These are phyloP conservation scores for Schizonepeta tenuifolia DNA, from an alignment of 257 asterid genomes.

Conservation along the genomic window DNA sequence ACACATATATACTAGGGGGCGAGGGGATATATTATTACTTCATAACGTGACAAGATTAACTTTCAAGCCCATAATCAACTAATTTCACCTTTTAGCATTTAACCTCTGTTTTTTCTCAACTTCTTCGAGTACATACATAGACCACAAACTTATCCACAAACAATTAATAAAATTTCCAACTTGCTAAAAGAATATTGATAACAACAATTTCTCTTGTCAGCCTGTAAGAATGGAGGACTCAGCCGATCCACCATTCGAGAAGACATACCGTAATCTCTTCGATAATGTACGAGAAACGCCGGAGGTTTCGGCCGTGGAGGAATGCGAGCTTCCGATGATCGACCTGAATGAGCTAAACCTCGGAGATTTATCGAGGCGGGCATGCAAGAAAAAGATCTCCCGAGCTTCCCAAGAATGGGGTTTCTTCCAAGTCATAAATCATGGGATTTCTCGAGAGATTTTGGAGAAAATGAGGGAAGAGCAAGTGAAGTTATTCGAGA, in stretches of 20 bases:
- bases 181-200: too few species aligned
- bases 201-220: slow-evolving; percentile 30
- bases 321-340: slow-evolving; percentile 78
- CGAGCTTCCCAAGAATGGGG: slow-evolving; percentile 91
- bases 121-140: too few species aligned
- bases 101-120: too few species aligned
- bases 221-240: slow-evolving; percentile 65
- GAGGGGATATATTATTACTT: not conserved
- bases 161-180: too few species aligned
- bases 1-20: too few species aligned
- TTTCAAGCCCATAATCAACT: not conserved
- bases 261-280: slow-evolving; percentile 61
- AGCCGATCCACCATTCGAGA: slow-evolving; percentile 78
- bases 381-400: slow-evolving; percentile 69
- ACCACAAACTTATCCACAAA: not conserved
- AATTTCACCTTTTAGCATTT: not conserved
- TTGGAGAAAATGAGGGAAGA: slow-evolving; percentile 69
- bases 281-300: slow-evolving; percentile 10
- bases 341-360: slow-evolving; percentile 56
- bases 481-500: slow-evolving; percentile 67
- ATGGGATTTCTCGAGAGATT: slow-evolving; percentile 69
- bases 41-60: not conserved
- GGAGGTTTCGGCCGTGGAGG: slow-evolving; percentile 49
- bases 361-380: slow-evolving; percentile 48
- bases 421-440: slow-evolving; percentile 84